These are phyloP conservation scores for Chlamydomonas sphaeroides DNA, from an alignment of 139 green algal genomes.

Conservation along the genomic window DNA sequence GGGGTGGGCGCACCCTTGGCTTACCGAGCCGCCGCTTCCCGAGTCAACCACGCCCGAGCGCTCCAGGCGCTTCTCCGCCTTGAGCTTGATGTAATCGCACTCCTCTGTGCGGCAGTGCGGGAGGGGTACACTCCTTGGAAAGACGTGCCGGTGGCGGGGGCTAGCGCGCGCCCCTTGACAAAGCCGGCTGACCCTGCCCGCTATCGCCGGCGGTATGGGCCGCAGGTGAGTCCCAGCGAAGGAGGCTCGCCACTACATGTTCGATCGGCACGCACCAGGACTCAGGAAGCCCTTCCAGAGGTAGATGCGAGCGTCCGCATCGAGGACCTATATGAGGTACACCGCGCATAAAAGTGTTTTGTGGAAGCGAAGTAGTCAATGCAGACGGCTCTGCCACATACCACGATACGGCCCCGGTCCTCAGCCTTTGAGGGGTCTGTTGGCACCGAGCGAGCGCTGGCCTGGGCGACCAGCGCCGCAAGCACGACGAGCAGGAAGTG, in stretches of 20 bases:
- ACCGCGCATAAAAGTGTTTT: too few relatives aligned
- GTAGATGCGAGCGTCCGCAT: conserved; percentile 45
- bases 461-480: background rate
- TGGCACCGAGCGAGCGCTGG: background rate
- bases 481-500: too few relatives aligned
- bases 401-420: conserved; percentile 9
- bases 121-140: too few relatives aligned
- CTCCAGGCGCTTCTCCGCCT: conserved; percentile 55
- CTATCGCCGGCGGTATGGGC: too few relatives aligned
- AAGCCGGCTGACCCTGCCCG: too few relatives aligned
- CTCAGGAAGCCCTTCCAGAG: conserved; percentile 46
- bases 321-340: conserved; percentile 20
- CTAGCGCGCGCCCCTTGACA: too few relatives aligned
- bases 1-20: too few relatives aligned
- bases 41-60: conserved; percentile 58
- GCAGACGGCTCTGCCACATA: too few relatives aligned
- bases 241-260: too few relatives aligned
- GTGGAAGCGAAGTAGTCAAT: background rate
- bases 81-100: conserved; percentile 51
- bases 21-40: background rate
- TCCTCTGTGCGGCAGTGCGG: conserved; percentile 24
- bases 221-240: too few relatives aligned
- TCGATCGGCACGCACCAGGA: background rate
- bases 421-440: background rate
- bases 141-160: too few relatives aligned